These are phyloP conservation scores for Picea mariana DNA, from an alignment of 83 land plant species.

Conservation along the genomic window DNA sequence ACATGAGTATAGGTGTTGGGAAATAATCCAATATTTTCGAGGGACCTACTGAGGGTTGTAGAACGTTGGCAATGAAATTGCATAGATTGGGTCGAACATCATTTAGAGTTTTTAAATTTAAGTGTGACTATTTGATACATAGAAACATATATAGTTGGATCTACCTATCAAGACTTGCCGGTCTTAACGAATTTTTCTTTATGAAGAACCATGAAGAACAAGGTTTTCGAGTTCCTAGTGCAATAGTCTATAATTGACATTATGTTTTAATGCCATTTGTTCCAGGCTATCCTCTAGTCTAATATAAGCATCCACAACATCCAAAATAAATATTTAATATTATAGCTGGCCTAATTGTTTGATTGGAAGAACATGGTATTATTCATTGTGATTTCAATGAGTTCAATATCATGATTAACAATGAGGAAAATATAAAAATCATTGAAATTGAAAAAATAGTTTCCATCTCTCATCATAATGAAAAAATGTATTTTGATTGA, in stretches of 20 bases:
- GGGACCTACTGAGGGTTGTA: slow-evolving; percentile 90
- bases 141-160: slow-evolving; percentile 92
- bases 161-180: slow-evolving; percentile 93
- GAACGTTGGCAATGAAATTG: slow-evolving; percentile 77
- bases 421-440: slow-evolving; percentile 88
- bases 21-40: slow-evolving; percentile 99
- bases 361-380: slow-evolving; percentile 91
- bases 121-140: slow-evolving; percentile 92
- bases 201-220: slow-evolving; percentile 98
- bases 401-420: slow-evolving; percentile 95
- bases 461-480: slow-evolving; percentile 94
- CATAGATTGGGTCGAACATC: slow-evolving; percentile 91
- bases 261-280: slow-evolving; percentile 96
- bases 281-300: slow-evolving; percentile 91
- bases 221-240: slow-evolving; percentile 94
- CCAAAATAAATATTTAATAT: slow-evolving; percentile 80
- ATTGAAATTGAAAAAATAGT: slow-evolving; percentile 99
- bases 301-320: slow-evolving; percentile 82
- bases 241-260: slow-evolving; percentile 95
- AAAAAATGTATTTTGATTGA: slow-evolving; percentile 58
- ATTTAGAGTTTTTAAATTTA: slow-evolving; percentile 93
- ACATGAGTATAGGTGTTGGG: slow-evolving; percentile 87
- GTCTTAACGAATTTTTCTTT: slow-evolving; percentile 92
- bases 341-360: slow-evolving; percentile 74
- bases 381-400: slow-evolving; percentile 99